Conservation (phyloP, 2,329 filamentous ascomycete genomes). For the Alternaria novae-zelandiae region DNA sequence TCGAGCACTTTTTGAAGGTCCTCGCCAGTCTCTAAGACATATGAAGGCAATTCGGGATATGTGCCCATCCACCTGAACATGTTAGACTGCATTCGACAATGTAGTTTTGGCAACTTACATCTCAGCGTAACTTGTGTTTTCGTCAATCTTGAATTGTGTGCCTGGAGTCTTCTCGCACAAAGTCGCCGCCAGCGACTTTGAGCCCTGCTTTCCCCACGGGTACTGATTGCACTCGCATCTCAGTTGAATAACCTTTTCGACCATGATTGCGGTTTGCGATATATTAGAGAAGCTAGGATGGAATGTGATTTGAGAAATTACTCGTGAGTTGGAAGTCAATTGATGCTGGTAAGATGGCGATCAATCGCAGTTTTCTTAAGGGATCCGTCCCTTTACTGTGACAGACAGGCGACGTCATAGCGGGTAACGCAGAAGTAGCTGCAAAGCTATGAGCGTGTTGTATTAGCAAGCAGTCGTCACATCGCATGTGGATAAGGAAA, state of each 20-base stretch:
- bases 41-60: conserved; percentile 73
- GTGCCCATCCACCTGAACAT: conserved; percentile 71
- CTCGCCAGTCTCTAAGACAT: conserved; percentile 67
- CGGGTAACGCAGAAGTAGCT: conserved; percentile 22
- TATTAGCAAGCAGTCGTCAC: conserved; percentile 21
- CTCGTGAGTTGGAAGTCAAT: not conserved
- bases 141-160: conserved; percentile 67
- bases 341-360: not conserved
- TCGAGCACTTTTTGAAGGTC: conserved; percentile 70
- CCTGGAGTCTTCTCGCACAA: conserved; percentile 71
- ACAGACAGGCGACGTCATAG: conserved; percentile 41
- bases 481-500: not conserved
- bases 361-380: conserved; percentile 6
- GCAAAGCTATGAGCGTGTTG: conserved; percentile 3
- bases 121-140: conserved; percentile 68
- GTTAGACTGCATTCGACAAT: conserved; percentile 7
- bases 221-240: conserved; percentile 67
- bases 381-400: conserved; percentile 22
- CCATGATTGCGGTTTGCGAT: conserved; percentile 46
- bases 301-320: not conserved
- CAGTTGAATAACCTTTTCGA: conserved; percentile 60
- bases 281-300: not conserved
- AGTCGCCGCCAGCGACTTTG: conserved; percentile 68
- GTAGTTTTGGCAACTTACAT: conserved; percentile 45
- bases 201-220: conserved; percentile 73